These are phyloP conservation scores for Ophiorrhiza pumila DNA, from an alignment of 257 asterid genomes.

Conservation along the genomic window DNA sequence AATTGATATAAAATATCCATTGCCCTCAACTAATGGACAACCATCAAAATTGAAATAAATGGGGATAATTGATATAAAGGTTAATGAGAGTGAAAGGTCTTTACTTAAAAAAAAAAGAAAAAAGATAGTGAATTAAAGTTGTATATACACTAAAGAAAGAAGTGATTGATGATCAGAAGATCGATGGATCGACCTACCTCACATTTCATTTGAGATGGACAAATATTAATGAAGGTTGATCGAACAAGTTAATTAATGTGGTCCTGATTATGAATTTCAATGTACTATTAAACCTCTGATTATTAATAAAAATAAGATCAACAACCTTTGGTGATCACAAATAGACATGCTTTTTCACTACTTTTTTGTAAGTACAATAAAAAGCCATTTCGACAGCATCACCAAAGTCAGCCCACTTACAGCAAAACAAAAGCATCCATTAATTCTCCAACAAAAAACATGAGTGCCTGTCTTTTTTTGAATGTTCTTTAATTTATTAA, in stretches of 20 bases:
- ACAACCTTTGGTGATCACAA: slow-evolving; percentile 52
- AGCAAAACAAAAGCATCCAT: slow-evolving; percentile 34
- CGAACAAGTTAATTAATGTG: slow-evolving; percentile 28
- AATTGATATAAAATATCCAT: not conserved
- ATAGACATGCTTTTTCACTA: slow-evolving; percentile 32
- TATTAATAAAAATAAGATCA: slow-evolving; percentile 12
- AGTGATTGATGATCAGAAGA: slow-evolving; percentile 20
- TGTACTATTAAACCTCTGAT: not conserved
- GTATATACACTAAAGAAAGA: not conserved
- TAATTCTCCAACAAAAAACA: slow-evolving; percentile 25
- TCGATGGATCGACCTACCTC: no score
- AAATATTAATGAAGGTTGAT: slow-evolving; percentile 18
- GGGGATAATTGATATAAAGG: slow-evolving; percentile 14
- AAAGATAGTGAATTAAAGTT: slow-evolving; percentile 33
- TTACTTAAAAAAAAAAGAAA: slow-evolving; percentile 31
- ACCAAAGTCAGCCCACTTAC: slow-evolving; percentile 56
- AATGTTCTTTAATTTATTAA: no score
- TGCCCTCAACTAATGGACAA: not conserved
- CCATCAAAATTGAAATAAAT: not conserved
- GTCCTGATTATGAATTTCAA: slow-evolving; percentile 27
- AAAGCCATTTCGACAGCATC: slow-evolving; percentile 36
- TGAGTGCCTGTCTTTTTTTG: not conserved
- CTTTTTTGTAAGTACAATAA: slow-evolving; percentile 28
- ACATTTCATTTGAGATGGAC: not conserved
- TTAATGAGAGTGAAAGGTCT: slow-evolving; percentile 26